Evolutionary conservation across 208 protist species (phyloP), one percentile per base, ranked within the genome.

Genomic region (Trypanosoma grayi): DNA sequence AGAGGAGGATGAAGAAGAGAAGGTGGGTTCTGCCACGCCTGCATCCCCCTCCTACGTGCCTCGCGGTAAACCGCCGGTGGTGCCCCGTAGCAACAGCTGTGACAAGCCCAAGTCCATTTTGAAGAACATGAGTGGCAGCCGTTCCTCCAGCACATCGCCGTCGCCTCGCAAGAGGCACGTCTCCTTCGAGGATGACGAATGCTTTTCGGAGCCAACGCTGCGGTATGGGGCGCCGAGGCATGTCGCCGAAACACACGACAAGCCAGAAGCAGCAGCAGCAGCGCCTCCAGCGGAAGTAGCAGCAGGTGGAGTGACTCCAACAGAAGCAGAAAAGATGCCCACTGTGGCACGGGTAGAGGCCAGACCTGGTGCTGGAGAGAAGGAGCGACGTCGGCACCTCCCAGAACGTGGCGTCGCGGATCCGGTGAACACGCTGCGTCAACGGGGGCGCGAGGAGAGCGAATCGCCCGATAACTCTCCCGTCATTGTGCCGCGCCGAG

Each of bases 131-230:
- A 57, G 18, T 28, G 10, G 37, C 30, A 34, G 5, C 30, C 0
- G 2, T 6, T 20, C 48, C 27, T 33, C 37, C 11, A 55, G 10
- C 3, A 39, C 16, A n/a, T 46, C 34, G 1, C 8, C 46, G 2
- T 31, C 47, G 27, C 25, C 27, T 2, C 53, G 18, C 13, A 67
- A 41, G 47, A 20, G 46, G 14, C 44, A 39, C 40, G 60, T 67
- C 30, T 59, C 60, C 2, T 67, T 67, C 36, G 41, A 53, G 13
- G 41, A 59, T 2, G 60, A 67, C 7, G 60, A 67, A 9, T 28
- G 33, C 24, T 59, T 67, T 33, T 52, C 39, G 24, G 60, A 60
- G 43, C 60, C 60, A 36, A 51, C 24, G 13, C 41, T 67, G 31
- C 8, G 31, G 9, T 67, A 60, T 60, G 6, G 30, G 27, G 9